These are phyloP conservation scores for Leptographium wingfieldii DNA, from an alignment of 2,329 filamentous ascomycete genomes.

Conservation along the genomic window DNA sequence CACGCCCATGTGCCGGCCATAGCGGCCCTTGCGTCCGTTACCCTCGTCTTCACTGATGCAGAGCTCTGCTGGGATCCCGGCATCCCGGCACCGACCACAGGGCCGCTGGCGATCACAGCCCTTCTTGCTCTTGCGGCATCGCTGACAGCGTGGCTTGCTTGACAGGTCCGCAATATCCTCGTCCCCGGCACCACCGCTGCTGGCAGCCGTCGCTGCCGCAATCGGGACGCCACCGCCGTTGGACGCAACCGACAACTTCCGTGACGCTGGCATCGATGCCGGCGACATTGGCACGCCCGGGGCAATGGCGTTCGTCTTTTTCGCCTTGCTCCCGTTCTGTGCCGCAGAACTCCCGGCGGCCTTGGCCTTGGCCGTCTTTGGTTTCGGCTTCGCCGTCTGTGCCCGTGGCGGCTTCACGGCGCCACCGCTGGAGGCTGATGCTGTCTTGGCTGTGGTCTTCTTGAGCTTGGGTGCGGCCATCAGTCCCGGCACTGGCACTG, in stretches of 20 bases:
- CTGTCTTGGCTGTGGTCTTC: conserved; percentile 22
- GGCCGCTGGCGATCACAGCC: conserved; percentile 94
- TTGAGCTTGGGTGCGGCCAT: conserved; percentile 29
- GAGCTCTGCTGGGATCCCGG: conserved; percentile 81
- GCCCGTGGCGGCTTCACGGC: conserved; percentile 20
- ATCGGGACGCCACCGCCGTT: conserved; percentile 24
- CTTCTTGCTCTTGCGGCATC: conserved; percentile 99
- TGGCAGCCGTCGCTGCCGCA: conserved; percentile 16
- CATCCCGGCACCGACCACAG: conserved; percentile 90
- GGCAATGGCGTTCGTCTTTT: conserved; percentile 19
- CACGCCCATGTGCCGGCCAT: conserved; percentile 60
- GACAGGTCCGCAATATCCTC: conserved; percentile 89
- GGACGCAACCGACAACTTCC: conserved; percentile 64
- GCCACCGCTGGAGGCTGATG: conserved; percentile 23
- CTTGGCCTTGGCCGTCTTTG: conserved; percentile 40
- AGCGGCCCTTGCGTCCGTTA: conserved; percentile 91
- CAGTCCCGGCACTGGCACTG: conserved; percentile 11
- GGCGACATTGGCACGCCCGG: conserved; percentile 39
- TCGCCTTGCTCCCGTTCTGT: conserved; percentile 28
- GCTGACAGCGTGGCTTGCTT: conserved; percentile 91
- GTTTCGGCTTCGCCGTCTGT: conserved; percentile 34
- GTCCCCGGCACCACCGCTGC: conserved; percentile 28
- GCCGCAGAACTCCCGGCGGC: conserved; percentile 22
- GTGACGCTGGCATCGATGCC: conserved; percentile 56
- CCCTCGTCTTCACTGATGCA: conserved; percentile 97